Percentiles rank a stretch among this genome's conserved stretches.
Evolutionary conservation across 805 yeast species (phyloP).

Genomic region (Metschnikowia borealis): DNA sequence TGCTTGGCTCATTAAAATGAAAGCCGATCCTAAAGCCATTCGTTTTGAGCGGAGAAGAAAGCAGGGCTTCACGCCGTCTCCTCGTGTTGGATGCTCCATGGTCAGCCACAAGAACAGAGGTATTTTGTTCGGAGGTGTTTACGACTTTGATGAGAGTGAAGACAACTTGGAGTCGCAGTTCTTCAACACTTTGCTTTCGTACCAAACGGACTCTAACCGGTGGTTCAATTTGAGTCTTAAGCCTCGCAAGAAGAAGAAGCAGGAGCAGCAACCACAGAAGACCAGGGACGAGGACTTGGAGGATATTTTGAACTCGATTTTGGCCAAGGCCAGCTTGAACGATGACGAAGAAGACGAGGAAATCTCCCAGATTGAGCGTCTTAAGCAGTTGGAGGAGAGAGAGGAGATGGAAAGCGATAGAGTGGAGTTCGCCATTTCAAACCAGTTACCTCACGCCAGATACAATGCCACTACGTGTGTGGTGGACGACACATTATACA

Average conservation of each 20-base stretch:
- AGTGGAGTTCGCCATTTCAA: constrained; percentile 53
- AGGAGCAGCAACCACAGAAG: constrained; percentile 37
- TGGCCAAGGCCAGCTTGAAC: constrained; percentile 67
- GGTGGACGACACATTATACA: constrained; percentile 74
- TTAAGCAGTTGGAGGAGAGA: constrained; percentile 34
- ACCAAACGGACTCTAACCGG: constrained; percentile 79
- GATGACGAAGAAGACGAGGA: constrained; percentile 46
- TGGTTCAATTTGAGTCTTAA: constrained; percentile 77
- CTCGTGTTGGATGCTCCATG: constrained; percentile 93
- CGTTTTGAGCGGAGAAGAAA: constrained; percentile 89
- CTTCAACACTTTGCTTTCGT: constrained; percentile 75
- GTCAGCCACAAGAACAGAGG: constrained; percentile 89
- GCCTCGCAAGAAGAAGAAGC: constrained; percentile 52
- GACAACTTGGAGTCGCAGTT: constrained; percentile 83
- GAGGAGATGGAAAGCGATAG: constrained; percentile 38
- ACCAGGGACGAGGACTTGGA: constrained; percentile 78
- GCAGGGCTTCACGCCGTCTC: constrained; percentile 85
- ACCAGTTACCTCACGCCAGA: constrained; percentile 78
- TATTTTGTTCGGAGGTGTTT: constrained; percentile 91
- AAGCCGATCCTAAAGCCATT: constrained; percentile 67
- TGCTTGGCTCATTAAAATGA: constrained; percentile 85
- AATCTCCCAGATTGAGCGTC: constrained; percentile 32
- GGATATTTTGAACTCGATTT: constrained; percentile 68
- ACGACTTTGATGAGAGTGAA: constrained; percentile 91
- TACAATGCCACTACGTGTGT: constrained; percentile 86